Evolutionary conservation across 1,139 yeast genomes (phyloP).

Genomic region (Entelexis sorbosivorans): DNA sequence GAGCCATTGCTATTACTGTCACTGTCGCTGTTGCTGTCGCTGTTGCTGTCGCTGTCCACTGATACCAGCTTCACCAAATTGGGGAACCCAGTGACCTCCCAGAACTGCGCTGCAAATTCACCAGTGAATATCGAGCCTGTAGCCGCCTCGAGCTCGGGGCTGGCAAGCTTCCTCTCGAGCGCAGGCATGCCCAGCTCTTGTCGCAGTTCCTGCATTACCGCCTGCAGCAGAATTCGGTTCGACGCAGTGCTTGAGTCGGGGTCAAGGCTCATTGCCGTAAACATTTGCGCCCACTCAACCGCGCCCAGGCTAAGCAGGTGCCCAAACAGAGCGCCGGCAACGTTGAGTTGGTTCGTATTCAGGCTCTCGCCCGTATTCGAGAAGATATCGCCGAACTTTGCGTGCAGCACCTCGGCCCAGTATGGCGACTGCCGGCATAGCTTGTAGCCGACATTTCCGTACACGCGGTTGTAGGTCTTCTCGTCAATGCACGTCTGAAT

Average conservation of each 20-base stretch:
- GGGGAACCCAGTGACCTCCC: slow-evolving; percentile 11
- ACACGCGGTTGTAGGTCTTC: slow-evolving; percentile 74
- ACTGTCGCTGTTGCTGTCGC: too few relatives aligned
- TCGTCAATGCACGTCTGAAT: slow-evolving; percentile 81
- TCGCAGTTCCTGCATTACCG: slow-evolving; percentile 67
- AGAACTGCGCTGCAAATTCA: slow-evolving; percentile 3
- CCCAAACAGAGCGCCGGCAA: slow-evolving; percentile 79
- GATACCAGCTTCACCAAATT: slow-evolving; percentile 3
- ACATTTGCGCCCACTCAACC: slow-evolving; percentile 45
- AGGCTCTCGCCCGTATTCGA: slow-evolving; percentile 52
- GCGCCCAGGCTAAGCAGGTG: slow-evolving; percentile 65
- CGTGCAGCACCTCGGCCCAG: slow-evolving; percentile 32
- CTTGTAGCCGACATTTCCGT: slow-evolving; percentile 67
- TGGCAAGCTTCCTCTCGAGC: slow-evolving; percentile 30
- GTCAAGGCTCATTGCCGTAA: slow-evolving; percentile 43
- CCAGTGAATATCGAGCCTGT: background rate
- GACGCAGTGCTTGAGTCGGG: slow-evolving; percentile 70
- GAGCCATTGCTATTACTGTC: too few relatives aligned
- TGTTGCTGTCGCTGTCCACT: background rate
- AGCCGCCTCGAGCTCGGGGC: background rate
- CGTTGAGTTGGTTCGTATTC: slow-evolving; percentile 65
- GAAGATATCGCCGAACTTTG: slow-evolving; percentile 42
- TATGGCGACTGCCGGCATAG: slow-evolving; percentile 35
- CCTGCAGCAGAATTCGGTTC: slow-evolving; percentile 69
- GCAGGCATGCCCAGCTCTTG: slow-evolving; percentile 59